Conservation (phyloP, 2,329 filamentous ascomycete species). For the Fusarium dlaminii region DNA sequence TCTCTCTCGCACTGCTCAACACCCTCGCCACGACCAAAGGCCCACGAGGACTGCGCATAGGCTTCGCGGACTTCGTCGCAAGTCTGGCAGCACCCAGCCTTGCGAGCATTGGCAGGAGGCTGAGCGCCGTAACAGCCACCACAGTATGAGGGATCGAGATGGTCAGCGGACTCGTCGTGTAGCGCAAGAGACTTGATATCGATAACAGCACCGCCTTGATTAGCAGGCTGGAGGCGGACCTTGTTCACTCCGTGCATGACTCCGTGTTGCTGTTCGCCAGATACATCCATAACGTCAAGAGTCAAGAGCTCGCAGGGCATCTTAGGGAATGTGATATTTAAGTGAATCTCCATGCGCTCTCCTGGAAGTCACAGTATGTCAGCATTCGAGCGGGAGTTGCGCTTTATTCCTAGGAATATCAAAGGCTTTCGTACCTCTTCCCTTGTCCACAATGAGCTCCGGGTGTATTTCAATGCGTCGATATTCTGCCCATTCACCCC, state of each 20-base stretch:
- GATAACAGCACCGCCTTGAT: conserved; percentile 80
- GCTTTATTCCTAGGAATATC: background rate
- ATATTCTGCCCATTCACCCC: conserved; percentile 97
- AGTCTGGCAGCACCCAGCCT: conserved; percentile 94
- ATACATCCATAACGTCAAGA: conserved; percentile 99
- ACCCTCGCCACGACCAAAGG: conserved; percentile 89
- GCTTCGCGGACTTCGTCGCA: conserved; percentile 97
- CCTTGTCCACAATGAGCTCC: conserved; percentile 95
- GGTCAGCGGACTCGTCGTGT: conserved; percentile 71
- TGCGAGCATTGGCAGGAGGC: conserved; percentile 74
- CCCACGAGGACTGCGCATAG: conserved; percentile 90
- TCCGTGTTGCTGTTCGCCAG: conserved; percentile 94
- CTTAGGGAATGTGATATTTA: conserved; percentile 95
- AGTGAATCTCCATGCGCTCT: conserved; percentile 98
- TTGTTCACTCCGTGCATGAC: conserved; percentile 94
- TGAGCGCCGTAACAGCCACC: conserved; percentile 91
- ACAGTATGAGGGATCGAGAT: conserved; percentile 92
- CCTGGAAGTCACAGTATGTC: conserved; percentile 58
- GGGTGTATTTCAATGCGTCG: conserved; percentile 85
- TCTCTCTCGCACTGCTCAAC: conserved; percentile 97
- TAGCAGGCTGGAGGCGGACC: conserved; percentile 77
- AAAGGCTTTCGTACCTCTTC: conserved; percentile 71
- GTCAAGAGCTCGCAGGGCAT: conserved; percentile 96
- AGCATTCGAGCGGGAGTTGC: conserved; percentile 22
- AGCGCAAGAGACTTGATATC: conserved; percentile 75